Base-by-base conservation (phyloP, 306 rosid species). In the Aeschynomene evenia region DNA sequence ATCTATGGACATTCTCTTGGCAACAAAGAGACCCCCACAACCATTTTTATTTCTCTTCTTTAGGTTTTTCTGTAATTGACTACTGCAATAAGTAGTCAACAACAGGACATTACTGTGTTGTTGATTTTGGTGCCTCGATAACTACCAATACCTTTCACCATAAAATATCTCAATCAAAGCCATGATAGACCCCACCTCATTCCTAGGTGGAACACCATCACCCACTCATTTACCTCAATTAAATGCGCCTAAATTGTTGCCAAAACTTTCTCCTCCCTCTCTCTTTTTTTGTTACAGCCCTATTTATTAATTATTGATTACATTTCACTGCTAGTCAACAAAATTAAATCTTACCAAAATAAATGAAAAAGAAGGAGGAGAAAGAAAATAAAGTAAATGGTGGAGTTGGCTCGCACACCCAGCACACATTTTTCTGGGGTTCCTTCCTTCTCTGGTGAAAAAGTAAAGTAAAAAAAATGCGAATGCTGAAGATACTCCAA, bases 391-490 rank as follows among this genome's bases (percentile, higher is more conserved):
- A 9, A 67, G 5, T 26, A 46, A 3, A 20, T 58, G 73, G 81
- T 49, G 74, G 55, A 62, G 24, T 51, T 16, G 54, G 20, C 51
- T 19, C 46, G n/a, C n/a, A n/a, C n/a, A n/a, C n/a, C n/a, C n/a
- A n/a, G n/a, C n/a, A 53, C 29, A 12, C 51, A 60, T 34, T 42
- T n/a, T 13, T 56, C 52, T 40, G 28, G 18, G 37, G 76, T 62
- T 77, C 48, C 12, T 63, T 77, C 18, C 70, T 72, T 55, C 81
- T 63, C 59, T 68, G 23, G 26, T 77, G 21, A 56, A 70, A n/a
- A 56, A 21, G 18, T 15, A 21, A 43, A 31, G 21, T 23, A 45
- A 69, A 23, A 22, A 52, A 69, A 23, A 22, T 51, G 24, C 55
- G 48, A 43, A 70, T 63, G 81, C 23, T 64, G 67, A 52, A 63